Base-by-base conservation (phyloP, 805 yeast genomes). In the Babjeviella inositovora region DNA sequence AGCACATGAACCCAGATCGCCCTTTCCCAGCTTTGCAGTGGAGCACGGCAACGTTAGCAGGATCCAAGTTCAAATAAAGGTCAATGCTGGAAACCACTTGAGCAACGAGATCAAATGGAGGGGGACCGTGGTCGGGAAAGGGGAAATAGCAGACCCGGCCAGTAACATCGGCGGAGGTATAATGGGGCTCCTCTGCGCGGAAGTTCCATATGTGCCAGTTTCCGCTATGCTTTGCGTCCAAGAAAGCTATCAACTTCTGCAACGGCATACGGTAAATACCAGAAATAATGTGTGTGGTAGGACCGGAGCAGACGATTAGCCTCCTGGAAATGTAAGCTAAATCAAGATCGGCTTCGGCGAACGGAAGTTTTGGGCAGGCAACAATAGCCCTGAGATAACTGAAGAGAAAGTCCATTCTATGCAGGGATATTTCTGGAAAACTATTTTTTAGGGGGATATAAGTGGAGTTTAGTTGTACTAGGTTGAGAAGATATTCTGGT, bases 1-100 rank as follows among this genome's bases (percentile, higher is more conserved):
- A 67, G 5, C 65, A 63, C 2, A 81, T 46, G 2, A 84, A 60
- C 0, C 97, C 96, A 0, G 93, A 73, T 14, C 97, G 53, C 1
- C 97, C 97, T 45, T 82, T 84, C 0, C 97, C 97, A 32, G 80
- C 79, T 37, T 76, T 71, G 41, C 97, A 87, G 41, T 87, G 96
- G 6, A 87, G 43, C 1, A 79, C 57, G 0, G 79, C 84, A 3
- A 75, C 70, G 26, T 62, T 57, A 0, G 45, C 28, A 1, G 47
- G 34, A 11, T 42, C 32, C 9, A 20, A 19, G 1, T 31, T 21
- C 13, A 76, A 36, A 31, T 46, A 73, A 1, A 30, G 32, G 19
- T 55, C 45, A 6, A 84, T 61, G 1, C 56, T 58, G 9, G 43
- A 38, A 0, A 70, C 51, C 4, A 62, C 39, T 2, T 38, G 33